A percentile compares a stretch with the other conserved stretches of the same genome.
These are phyloP conservation scores for Lagenaria siceraria DNA, from an alignment of 306 rosid species.

Conservation along the genomic window DNA sequence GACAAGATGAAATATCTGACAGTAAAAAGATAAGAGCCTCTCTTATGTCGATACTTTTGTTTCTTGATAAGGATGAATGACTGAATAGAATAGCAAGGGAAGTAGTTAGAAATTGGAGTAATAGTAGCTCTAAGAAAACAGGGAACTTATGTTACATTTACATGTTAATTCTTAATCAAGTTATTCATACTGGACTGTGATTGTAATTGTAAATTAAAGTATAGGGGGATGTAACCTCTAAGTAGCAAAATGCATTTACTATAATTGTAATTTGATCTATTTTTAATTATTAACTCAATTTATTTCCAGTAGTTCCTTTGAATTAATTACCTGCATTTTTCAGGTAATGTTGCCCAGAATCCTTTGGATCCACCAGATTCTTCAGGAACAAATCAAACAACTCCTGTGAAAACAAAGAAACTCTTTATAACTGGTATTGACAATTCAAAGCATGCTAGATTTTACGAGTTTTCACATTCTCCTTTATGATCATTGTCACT, in stretches of 20 bases:
- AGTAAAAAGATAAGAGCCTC: background rate
- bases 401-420: constrained; percentile 33
- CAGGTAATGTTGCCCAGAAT: constrained; percentile 20
- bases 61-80: background rate
- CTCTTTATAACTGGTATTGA: constrained; percentile 38
- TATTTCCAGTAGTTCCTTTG: background rate
- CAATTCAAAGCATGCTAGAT: background rate
- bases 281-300: background rate
- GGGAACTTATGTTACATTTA: background rate
- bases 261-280: background rate
- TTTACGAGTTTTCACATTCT: background rate
- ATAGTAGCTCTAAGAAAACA: background rate
- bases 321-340: background rate
- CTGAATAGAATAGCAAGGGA: too few species aligned
- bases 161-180: background rate
- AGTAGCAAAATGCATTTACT: background rate
- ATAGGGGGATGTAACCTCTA: background rate
- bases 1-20: background rate
- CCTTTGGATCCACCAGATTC: constrained; percentile 14
- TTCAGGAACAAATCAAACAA: constrained; percentile 18
- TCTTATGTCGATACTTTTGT: background rate
- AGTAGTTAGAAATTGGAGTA: background rate
- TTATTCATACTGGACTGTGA: background rate
- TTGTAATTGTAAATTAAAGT: background rate
- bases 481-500: background rate